A percentile compares a stretch with the other conserved stretches of the same genome.
phyloP scores from a whole-genome alignment of 768 basidiomycete genomes.

The Tulasnella sp. region DNA sequence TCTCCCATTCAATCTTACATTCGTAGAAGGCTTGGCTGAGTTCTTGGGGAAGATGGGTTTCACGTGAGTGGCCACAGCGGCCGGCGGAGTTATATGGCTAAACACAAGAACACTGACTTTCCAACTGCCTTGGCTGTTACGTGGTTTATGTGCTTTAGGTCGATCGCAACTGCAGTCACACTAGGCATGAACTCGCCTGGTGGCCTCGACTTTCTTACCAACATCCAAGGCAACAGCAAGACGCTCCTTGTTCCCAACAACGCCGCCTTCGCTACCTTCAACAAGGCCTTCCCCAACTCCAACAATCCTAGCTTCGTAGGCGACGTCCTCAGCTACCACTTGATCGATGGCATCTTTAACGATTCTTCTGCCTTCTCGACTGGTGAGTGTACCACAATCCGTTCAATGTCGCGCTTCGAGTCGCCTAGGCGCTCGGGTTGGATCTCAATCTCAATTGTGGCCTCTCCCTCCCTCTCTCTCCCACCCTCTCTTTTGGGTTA shows the following conservation, averaged over 20 bases:
- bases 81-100: no score
- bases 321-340: slow-evolving; percentile 45
- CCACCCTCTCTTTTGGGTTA: slow-evolving; percentile 3
- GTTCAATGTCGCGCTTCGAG: no score
- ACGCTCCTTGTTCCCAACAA: slow-evolving; percentile 10
- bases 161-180: not conserved
- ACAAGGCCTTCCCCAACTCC: slow-evolving; percentile 26
- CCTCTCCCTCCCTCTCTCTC: not conserved
- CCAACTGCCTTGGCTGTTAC: no score
- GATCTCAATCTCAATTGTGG: not conserved
- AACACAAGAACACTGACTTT: no score
- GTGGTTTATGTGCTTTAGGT: not conserved
- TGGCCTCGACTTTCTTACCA: not conserved
- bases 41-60: not conserved
- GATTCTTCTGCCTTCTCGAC: slow-evolving; percentile 29
- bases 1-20: not conserved
- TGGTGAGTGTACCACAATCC: not conserved
- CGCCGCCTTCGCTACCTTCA: slow-evolving; percentile 20
- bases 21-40: not conserved
- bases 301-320: slow-evolving; percentile 32
- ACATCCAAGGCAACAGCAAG: not conserved
- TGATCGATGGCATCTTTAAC: slow-evolving; percentile 42
- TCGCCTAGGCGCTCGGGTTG: not conserved
- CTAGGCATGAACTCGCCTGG: not conserved
- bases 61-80: not conserved